phyloP scores from a whole-genome alignment of 768 basidiomycete species.

The Tremella yokohamensis region DNA sequence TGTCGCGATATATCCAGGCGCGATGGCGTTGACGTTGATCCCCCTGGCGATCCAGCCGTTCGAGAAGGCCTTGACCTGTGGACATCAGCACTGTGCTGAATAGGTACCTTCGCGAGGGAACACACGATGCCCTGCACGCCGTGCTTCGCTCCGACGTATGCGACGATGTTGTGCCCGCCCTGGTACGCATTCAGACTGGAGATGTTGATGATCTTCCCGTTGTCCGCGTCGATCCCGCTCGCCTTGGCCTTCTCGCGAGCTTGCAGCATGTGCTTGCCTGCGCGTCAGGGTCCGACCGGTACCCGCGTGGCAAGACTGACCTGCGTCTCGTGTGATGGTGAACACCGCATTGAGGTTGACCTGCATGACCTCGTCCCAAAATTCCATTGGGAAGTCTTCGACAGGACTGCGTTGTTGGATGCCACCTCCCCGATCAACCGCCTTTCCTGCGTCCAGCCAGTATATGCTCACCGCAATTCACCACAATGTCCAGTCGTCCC shows the following conservation, averaged over 20 bases:
- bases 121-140: slow-evolving; percentile 61
- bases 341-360: slow-evolving; percentile 85
- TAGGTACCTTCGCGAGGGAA: neutral
- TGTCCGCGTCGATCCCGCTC: slow-evolving; percentile 45
- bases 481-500: slow-evolving; percentile 61
- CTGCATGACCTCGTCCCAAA: slow-evolving; percentile 74
- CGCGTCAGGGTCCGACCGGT: no score
- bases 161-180: slow-evolving; percentile 70
- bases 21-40: slow-evolving; percentile 82
- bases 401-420: slow-evolving; percentile 54
- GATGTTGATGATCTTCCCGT: slow-evolving; percentile 72
- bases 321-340: slow-evolving; percentile 80
- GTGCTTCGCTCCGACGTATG: slow-evolving; percentile 87
- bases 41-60: slow-evolving; percentile 91
- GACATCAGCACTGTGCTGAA: no score
- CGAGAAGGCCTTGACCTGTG: slow-evolving; percentile 66
- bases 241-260: slow-evolving; percentile 53
- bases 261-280: slow-evolving; percentile 68
- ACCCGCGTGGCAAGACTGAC: slow-evolving; percentile 46
- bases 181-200: slow-evolving; percentile 55
- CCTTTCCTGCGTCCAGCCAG: slow-evolving; percentile 3
- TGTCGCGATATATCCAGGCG: slow-evolving; percentile 82
- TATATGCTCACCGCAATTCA: slow-evolving; percentile 68
- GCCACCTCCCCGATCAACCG: slow-evolving; percentile 20
- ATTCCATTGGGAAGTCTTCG: slow-evolving; percentile 63